A percentile compares a stretch with the other conserved stretches of the same genome.
Conservation (phyloP, 2,329 filamentous ascomycete species). For the Dothistroma septosporum region DNA sequence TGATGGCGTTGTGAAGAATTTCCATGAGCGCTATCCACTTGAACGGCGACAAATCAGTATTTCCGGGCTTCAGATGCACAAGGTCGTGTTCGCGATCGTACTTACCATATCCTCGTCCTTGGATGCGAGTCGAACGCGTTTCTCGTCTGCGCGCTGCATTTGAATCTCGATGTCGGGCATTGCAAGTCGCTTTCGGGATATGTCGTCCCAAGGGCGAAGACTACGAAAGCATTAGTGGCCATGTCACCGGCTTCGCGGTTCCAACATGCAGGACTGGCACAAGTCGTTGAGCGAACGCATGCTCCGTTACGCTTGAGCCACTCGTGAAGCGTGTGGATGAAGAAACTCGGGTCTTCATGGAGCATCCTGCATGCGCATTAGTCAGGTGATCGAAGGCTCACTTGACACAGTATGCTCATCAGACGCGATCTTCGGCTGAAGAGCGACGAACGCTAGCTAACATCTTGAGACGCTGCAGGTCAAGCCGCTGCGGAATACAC, state of each 20-base stretch:
- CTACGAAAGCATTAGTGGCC: constrained; percentile 19
- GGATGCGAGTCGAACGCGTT: constrained; percentile 35
- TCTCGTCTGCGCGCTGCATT: constrained; percentile 41
- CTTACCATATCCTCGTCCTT: constrained; percentile 31
- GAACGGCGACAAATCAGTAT: not conserved
- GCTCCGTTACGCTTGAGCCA: constrained; percentile 45
- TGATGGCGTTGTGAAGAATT: constrained; percentile 7
- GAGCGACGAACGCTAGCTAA: constrained; percentile 43
- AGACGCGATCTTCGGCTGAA: constrained; percentile 52
- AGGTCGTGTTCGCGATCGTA: not conserved
- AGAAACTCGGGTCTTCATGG: constrained; percentile 58
- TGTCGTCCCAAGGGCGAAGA: constrained; percentile 21
- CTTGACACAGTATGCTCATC: constrained; percentile 24
- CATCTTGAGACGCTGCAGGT: constrained; percentile 44
- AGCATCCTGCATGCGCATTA: constrained; percentile 35
- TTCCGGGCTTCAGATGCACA: not conserved
- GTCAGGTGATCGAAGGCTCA: not conserved
- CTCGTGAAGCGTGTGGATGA: constrained; percentile 44
- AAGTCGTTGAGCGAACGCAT: constrained; percentile 8
- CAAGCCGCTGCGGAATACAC: constrained; percentile 44
- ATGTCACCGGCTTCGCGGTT: constrained; percentile 14
- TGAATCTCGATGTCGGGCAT: constrained; percentile 30
- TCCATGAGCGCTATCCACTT: constrained; percentile 39
- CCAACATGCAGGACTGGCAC: constrained; percentile 14
- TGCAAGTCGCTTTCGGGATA: constrained; percentile 11